phyloP scores from a whole-genome alignment of 768 basidiomycete genomes.

The Bullera alba region DNA sequence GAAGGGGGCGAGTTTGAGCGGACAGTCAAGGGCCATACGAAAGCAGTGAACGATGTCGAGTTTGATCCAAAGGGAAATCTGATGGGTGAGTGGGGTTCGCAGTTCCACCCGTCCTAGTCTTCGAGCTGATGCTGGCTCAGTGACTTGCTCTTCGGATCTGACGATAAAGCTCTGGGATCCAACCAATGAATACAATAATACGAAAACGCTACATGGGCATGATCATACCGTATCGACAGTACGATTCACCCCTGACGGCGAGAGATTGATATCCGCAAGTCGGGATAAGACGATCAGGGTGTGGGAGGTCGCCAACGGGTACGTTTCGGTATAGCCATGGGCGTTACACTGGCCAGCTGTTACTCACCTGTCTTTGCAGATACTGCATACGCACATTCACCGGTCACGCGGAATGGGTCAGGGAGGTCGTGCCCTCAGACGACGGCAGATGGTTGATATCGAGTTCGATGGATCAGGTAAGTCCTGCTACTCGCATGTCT shows the following conservation, averaged over 20 bases:
- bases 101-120: not conserved
- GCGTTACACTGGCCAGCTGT: not conserved
- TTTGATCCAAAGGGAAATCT: constrained; percentile 79
- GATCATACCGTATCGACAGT: constrained; percentile 85
- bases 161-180: constrained; percentile 91
- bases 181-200: constrained; percentile 81
- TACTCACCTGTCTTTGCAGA: constrained; percentile 45
- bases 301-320: constrained; percentile 83
- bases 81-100: constrained; percentile 55
- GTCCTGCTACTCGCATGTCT: constrained; percentile 22
- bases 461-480: constrained; percentile 80
- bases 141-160: constrained; percentile 75
- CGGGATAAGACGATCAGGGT: constrained; percentile 77
- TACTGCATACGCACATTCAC: constrained; percentile 68
- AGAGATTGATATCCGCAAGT: constrained; percentile 75
- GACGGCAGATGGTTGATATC: constrained; percentile 71
- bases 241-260: constrained; percentile 76
- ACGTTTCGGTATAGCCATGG: constrained; percentile 37
- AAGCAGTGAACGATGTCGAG: constrained; percentile 76
- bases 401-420: constrained; percentile 81
- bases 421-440: constrained; percentile 51
- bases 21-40: constrained; percentile 86
- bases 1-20: constrained; percentile 88
- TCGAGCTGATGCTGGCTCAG: constrained; percentile 38
- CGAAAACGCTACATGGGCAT: constrained; percentile 77